Base-by-base conservation (phyloP, 169 alveolate species). In the Plasmodium sp. region DNA sequence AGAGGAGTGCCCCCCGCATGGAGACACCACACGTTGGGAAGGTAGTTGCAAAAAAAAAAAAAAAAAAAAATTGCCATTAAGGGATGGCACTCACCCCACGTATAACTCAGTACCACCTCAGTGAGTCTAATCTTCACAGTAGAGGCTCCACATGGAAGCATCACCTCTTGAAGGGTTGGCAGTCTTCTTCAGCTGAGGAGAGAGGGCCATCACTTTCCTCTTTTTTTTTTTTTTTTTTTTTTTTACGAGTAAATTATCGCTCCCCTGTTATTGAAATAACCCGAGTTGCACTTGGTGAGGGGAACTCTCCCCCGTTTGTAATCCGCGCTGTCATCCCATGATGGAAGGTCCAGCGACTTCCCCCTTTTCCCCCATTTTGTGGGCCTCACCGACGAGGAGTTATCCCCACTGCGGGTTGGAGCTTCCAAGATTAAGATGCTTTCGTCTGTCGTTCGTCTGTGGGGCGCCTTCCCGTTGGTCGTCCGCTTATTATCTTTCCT, bases 201-300 rank as follows among this genome's bases (percentile, higher is more conserved):
- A 34, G 5, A 22, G 58, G 58, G 12, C 22, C 7, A 51, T 51
- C 27, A 12, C 62, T 2, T 12, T 51, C 22, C 1, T 12, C 58
- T 48, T 14, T 51, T 14, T 7, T 7, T 7, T 48, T 51, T 14
- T 7, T 7, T 7, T 48, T 22, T 18, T 39, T 22, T 67, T 2
- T 84, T 86, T 86, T 86, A 86, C 36, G 43, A 79, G 62, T 48
- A 75, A 51, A 71, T 51, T 33, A 58, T 27, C 34, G 77, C 75
- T 22, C 81, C 85, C n/a, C 85, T 75, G 14, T 75, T 48, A 51
- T 86, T 86, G 83, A 86, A 75, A 75, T 75, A 86, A 54, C 84
- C 77, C 22, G 93, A 86, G 73, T 86, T 86, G 45, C 86, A 75
- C 67, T 79, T 75, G 79, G 48, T 22, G 14, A 58, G 73, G 2